Evolutionary conservation across 78 protist genomes (phyloP), one percentile per base, ranked within the genome.

Genomic region (Mantamonas sphyraenae): DNA sequence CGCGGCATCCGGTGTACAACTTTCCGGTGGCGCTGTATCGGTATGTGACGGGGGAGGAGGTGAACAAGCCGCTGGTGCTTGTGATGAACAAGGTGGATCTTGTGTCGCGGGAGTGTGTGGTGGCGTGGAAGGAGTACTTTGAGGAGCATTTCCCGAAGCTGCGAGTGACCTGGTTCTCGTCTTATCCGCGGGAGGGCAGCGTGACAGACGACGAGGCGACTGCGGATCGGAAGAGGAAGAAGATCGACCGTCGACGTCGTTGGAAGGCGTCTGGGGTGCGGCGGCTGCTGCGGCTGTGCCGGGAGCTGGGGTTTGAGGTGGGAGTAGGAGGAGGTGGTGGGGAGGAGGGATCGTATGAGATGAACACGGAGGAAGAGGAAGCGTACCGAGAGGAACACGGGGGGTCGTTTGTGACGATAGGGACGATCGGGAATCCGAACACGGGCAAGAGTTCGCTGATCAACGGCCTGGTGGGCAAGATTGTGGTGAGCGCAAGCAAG

Each of bases 401-500:
- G n/a, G n/a, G n/a, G n/a, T n/a, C n/a, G n/a, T n/a, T n/a, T n/a
- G n/a, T n/a, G n/a, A n/a, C n/a, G n/a, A n/a, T n/a, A n/a, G 19
- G 58, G 2, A 3, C 38, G 20, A 38, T 71, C 2, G 93, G 89
- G 16, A 83, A 86, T 31, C 90, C 91, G 1, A 80, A 71, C 38
- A 83, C 76, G 2, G 89, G 93, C 56, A 88, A 84, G 70, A 38
- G 67, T 10, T 30, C 82, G 16, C 9, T 87, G 4, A 2, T 88
- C 53, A 88, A 88, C 47, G 70, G 73, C 37, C 0, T 88, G 24
- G 45, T 74, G 17, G 87, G 87, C 9, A 38, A 34, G 14, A 66
- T 50, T 57, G 84, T 78, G 28, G 90, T 75, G 9, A 22, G 45
- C 16, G 31, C 62, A 24, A 35, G 65, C 2, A 37, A 50, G 16